These are phyloP conservation scores for Blastobotrys proliferans DNA, from an alignment of 1,139 yeast genomes.

Conservation along the genomic window DNA sequence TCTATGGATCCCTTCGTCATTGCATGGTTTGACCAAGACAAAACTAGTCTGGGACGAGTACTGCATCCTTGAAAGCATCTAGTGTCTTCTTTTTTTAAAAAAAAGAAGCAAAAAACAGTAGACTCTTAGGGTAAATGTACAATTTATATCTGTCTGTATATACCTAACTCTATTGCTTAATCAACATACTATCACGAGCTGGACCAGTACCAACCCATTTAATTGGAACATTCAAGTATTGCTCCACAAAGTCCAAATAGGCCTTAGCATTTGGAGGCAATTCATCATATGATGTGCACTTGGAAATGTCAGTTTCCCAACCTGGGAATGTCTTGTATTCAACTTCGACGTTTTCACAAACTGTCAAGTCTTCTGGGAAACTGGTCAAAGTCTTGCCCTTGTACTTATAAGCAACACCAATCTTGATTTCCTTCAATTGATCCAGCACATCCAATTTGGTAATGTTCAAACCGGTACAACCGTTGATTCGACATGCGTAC, in stretches of 20 bases:
- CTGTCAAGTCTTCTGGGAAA: slow-evolving; percentile 89
- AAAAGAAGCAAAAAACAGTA: not conserved
- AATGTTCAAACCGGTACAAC: slow-evolving; percentile 89
- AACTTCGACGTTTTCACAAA: slow-evolving; percentile 83
- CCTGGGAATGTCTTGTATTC: slow-evolving; percentile 89
- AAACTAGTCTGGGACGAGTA: slow-evolving; percentile 29
- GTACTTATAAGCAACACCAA: slow-evolving; percentile 76
- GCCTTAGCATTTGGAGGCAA: slow-evolving; percentile 84
- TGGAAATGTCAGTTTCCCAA: slow-evolving; percentile 84
- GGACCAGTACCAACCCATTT: slow-evolving; percentile 99
- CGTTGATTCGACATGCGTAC: slow-evolving; percentile 87
- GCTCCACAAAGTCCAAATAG: slow-evolving; percentile 81
- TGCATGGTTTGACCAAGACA: slow-evolving; percentile 23
- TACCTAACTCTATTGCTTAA: slow-evolving; percentile 5
- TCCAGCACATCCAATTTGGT: slow-evolving; percentile 95
- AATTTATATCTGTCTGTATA: not conserved
- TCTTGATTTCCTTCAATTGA: slow-evolving; percentile 78
- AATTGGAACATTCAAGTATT: slow-evolving; percentile 74
- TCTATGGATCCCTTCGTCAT: slow-evolving; percentile 34
- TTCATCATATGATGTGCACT: slow-evolving; percentile 62
- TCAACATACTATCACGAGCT: slow-evolving; percentile 59
- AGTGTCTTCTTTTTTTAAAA: not conserved
- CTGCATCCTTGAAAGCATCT: slow-evolving; percentile 25
- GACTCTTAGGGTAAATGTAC: not conserved
- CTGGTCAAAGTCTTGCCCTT: slow-evolving; percentile 69